These are phyloP conservation scores for Hemileccinum impolitum DNA, from an alignment of 768 basidiomycete genomes.

Conservation along the genomic window DNA sequence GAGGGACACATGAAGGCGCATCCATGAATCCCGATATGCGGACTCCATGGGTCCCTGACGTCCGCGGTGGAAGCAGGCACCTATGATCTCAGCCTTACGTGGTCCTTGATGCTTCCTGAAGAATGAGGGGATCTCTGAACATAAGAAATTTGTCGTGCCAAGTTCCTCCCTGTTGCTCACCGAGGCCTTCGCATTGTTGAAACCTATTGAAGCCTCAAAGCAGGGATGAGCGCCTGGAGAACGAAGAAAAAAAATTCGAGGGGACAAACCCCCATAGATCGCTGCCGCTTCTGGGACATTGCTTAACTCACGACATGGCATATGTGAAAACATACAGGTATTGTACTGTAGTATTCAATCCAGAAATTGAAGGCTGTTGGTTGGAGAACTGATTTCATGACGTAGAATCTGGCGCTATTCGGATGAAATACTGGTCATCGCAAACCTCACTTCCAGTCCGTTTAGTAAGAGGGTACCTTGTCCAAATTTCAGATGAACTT, in stretches of 20 bases:
- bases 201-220: conserved; percentile 38
- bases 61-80: conserved; percentile 46
- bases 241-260: conserved; percentile 1
- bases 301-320: conserved; percentile 1
- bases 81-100: conserved; percentile 31
- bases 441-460: not conserved
- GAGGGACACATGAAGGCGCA: conserved; percentile 42
- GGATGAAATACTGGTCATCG: not conserved
- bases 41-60: conserved; percentile 17
- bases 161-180: conserved; percentile 30
- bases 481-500: not conserved
- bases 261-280: conserved; percentile 47
- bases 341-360: not conserved
- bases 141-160: conserved; percentile 4
- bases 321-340: not conserved
- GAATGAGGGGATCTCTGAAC: conserved; percentile 61
- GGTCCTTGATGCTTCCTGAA: conserved; percentile 29
- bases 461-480: not conserved
- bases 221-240: not conserved
- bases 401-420: not conserved
- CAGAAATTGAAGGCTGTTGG: not conserved
- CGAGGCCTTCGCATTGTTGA: conserved; percentile 55
- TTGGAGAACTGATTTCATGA: conserved; percentile 9
- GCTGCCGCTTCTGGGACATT: conserved; percentile 36
- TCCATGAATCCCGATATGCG: conserved; percentile 27